Base-by-base conservation (phyloP, 208 protist species). In the Entamoeba histolytica region DNA sequence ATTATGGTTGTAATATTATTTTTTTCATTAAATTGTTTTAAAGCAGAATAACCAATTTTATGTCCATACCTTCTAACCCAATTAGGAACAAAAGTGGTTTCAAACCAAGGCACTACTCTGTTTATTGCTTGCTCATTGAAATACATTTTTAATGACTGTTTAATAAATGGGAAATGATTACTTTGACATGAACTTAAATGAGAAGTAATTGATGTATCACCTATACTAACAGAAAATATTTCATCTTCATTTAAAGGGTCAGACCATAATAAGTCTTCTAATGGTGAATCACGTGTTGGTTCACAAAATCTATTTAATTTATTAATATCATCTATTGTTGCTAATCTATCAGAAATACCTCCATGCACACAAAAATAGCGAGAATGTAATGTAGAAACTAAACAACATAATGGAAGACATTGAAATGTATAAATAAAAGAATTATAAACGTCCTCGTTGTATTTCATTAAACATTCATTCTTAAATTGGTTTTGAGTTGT, bases 381-480 rank as follows among this genome's bases (percentile, higher is more conserved):
- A 23, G 1, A 5, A 44, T 49, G 39, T 49, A n/a, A 14, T 47
- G 52, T 98, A 47, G 95, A 73, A 31, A 96, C 91, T 3, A 97
- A 39, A 14, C 95, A 96, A 49, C 94, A 93, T n/a, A 97, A 78
- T 10, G 97, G 96, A 0, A 98, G 87, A 78, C 96, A 95, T 92
- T 97, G 96, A 57, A 97, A 97, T 12, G 97, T 92, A 55, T 97
- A 95, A 3, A 96, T 97, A 93, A 97, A 98, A 10, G 94, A 35
- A 69, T 94, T 87, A 96, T 96, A 97, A 17, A 96, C 93, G 31
- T 92, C 97, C 44, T 97, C 96, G 49, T 95, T 96, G 94, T 98
- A 99, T 94, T 98, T 98, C 49, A 94, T 61, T 35, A 96, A 91
- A 94, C 97, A 98, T 93, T 99, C 97, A 39, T 97, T 95, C 52